Conservation (phyloP, 768 basidiomycete species). For the Agrocybe praecox region DNA sequence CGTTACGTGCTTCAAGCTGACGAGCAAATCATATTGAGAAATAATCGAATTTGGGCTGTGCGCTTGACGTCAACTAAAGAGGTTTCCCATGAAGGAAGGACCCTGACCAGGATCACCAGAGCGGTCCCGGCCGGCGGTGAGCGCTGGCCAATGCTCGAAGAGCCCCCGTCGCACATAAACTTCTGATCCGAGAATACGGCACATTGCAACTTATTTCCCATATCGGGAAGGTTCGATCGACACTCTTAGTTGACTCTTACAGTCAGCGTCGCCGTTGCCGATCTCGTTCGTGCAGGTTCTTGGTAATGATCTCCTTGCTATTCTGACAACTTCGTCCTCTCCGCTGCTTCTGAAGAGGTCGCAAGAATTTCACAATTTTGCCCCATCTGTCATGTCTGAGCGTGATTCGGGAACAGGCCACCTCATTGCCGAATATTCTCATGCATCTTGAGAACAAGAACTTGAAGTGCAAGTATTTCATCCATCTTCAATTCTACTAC, state of each 20-base stretch:
- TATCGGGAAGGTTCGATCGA: neutral
- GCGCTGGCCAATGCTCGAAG: conserved; percentile 6
- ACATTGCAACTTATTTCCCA: neutral
- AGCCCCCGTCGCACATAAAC: no score
- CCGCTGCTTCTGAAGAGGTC: neutral
- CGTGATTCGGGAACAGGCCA: neutral
- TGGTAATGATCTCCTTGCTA: neutral
- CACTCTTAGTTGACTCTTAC: no score
- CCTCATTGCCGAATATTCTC: neutral
- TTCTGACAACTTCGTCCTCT: neutral
- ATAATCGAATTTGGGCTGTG: conserved; percentile 3
- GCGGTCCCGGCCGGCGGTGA: conserved; percentile 22
- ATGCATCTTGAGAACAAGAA: neutral
- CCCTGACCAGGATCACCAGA: conserved; percentile 15
- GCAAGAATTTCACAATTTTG: neutral
- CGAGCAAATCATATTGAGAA: neutral
- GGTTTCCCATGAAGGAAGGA: conserved; percentile 10
- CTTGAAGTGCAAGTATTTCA: neutral
- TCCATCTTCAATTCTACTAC: neutral
- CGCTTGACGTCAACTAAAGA: conserved; percentile 11
- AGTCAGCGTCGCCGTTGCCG: neutral
- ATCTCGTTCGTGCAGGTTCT: neutral
- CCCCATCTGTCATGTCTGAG: neutral
- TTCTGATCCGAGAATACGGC: no score
- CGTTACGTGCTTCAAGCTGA: neutral